Conservation (phyloP, 2,329 filamentous ascomycete genomes). For the Teratosphaeria gauchensis region DNA sequence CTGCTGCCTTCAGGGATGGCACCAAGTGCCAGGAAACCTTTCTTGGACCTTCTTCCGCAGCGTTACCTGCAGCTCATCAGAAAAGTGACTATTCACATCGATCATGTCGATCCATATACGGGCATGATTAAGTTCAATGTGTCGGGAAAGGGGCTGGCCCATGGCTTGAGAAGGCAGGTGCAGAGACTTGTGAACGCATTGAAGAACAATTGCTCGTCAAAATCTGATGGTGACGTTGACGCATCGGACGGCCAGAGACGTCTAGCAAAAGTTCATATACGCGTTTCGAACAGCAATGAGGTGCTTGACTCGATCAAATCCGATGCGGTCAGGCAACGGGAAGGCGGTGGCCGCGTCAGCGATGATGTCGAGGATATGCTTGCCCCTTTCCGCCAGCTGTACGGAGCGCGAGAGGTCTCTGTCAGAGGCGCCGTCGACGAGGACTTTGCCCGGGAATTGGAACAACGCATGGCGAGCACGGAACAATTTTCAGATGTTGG, state of each 20-base stretch:
- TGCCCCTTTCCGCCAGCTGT: slow-evolving; percentile 31
- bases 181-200: slow-evolving; percentile 32
- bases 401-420: slow-evolving; percentile 26
- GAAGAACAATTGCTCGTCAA: slow-evolving; percentile 10
- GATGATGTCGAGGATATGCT: slow-evolving; percentile 33
- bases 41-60: slow-evolving; percentile 33
- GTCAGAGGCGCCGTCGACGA: slow-evolving; percentile 32
- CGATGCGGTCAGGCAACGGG: slow-evolving; percentile 17
- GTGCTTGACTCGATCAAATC: slow-evolving; percentile 21
- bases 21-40: slow-evolving; percentile 30
- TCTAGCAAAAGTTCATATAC: slow-evolving; percentile 16
- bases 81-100: slow-evolving; percentile 35
- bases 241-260: not conserved
- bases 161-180: slow-evolving; percentile 33
- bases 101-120: slow-evolving; percentile 40
- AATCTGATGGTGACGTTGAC: not conserved
- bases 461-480: not conserved
- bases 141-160: slow-evolving; percentile 34
- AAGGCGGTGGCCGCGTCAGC: slow-evolving; percentile 20
- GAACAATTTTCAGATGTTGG: not conserved
- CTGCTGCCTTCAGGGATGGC: slow-evolving; percentile 31
- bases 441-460: slow-evolving; percentile 23
- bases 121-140: slow-evolving; percentile 45
- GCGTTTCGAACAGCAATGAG: slow-evolving; percentile 24
- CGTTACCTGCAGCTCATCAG: slow-evolving; percentile 33